A percentile compares a stretch with the other conserved stretches of the same genome.
These are phyloP conservation scores for Colletotrichum zoysiae DNA, from an alignment of 2,329 filamentous ascomycete genomes.

Conservation along the genomic window DNA sequence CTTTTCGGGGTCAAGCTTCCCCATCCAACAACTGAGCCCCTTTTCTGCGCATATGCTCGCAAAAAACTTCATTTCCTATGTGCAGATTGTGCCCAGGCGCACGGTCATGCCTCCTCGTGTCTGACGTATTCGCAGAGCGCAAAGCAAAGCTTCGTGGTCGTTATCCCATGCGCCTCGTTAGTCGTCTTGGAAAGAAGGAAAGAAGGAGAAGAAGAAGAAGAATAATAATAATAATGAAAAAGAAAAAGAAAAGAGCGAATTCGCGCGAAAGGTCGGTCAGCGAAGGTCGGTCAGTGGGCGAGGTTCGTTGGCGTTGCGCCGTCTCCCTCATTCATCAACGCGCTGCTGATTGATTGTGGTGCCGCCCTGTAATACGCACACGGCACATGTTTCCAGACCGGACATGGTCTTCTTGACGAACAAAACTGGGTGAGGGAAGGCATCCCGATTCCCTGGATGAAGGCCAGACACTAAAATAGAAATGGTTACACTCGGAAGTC, in stretches of 20 bases:
- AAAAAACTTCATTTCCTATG: conserved; percentile 24
- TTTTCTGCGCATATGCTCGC: conserved; percentile 9
- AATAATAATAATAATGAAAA: no score
- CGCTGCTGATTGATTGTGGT: not conserved
- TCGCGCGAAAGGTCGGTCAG: not conserved
- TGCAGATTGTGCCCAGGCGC: conserved; percentile 14
- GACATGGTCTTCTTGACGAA: not conserved
- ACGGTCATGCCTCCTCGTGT: conserved; percentile 12
- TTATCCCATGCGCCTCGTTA: not conserved
- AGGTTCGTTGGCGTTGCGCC: conserved; percentile 12
- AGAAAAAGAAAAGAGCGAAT: not conserved
- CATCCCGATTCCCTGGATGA: not conserved
- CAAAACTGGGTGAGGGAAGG: not conserved
- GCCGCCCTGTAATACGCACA: not conserved
- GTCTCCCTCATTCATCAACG: conserved; percentile 19
- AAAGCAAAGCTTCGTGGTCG: not conserved
- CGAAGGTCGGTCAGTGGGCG: not conserved
- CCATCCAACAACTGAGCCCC: conserved; percentile 12
- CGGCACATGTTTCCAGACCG: not conserved
- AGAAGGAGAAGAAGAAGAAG: no score
- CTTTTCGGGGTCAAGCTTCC: not conserved
- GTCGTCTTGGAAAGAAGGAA: not conserved
- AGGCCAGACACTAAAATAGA: conserved; percentile 37
- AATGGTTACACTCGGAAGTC: conserved; percentile 28
- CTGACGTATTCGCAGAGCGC: not conserved